Conservation (phyloP, 179 eudicot species). For the Patellifolia procumbens region DNA sequence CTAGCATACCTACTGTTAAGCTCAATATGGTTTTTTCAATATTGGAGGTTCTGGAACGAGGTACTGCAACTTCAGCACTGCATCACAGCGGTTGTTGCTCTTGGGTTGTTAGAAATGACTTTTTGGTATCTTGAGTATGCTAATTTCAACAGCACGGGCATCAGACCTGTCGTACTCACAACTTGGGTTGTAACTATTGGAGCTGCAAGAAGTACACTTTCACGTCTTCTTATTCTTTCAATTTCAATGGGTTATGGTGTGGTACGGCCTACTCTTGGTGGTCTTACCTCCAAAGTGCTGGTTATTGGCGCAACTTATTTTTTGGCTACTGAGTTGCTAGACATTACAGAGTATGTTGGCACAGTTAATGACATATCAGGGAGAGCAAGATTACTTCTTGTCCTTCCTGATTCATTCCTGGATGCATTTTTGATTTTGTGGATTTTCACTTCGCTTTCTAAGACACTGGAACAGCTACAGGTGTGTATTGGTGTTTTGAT, state of each 20-base stretch:
- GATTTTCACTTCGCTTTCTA: conserved; percentile 97
- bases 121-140: conserved; percentile 96
- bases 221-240: conserved; percentile 83
- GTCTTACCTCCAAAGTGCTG: conserved; percentile 85
- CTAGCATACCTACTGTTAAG: conserved; percentile 68
- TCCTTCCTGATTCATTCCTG: conserved; percentile 82
- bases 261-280: conserved; percentile 98
- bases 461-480: conserved; percentile 95
- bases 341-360: conserved; percentile 88
- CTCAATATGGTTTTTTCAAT: conserved; percentile 74
- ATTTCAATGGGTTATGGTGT: conserved; percentile 99
- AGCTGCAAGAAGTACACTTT: conserved; percentile 76
- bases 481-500: conserved; percentile 37
- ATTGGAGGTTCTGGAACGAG: conserved; percentile 78
- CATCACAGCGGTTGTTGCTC: conserved; percentile 71
- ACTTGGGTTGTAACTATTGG: conserved; percentile 92
- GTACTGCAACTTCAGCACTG: conserved; percentile 90
- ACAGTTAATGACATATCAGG: conserved; percentile 89
- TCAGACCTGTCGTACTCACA: conserved; percentile 78
- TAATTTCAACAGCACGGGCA: conserved; percentile 77
- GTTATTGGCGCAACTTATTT: conserved; percentile 88
- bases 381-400: conserved; percentile 77
- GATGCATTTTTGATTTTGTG: conserved; percentile 90
- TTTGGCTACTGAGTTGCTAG: conserved; percentile 80
- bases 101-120: conserved; percentile 82